Evolutionary conservation across 768 basidiomycete species (phyloP), one percentile per base, ranked within the genome.

Genomic region (Suillus subaureus): DNA sequence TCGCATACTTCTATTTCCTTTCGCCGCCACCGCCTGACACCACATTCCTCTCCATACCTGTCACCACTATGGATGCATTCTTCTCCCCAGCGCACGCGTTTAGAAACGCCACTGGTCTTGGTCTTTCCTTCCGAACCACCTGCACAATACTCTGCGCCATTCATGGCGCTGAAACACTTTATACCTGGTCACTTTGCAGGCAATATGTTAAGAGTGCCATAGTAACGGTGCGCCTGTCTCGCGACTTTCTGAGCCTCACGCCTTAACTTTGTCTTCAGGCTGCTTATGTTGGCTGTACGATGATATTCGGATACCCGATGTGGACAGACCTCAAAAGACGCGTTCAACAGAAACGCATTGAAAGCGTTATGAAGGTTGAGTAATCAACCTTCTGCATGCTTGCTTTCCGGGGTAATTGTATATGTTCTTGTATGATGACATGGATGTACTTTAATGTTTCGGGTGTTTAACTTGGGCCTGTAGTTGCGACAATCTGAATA

Each of bases 341-440:
- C 31, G 84, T 93, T 12, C 89, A 93, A 67, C 76, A 79, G 39
- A 87, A 87, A 18, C 83, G 91, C 3, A 94, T 94, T 51, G 86
- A 91, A 64, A 92, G 91, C 35, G 89, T 94, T 4, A 88, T 91
- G 89, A 94, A 93, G 74, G 84, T 84, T 12, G 78, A 91, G 72
- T 89, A 71, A 73, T 23, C 6, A 11, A 52, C 11, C 16, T 26
- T 26, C 8, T 26, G 9, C 6, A 3, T n/a, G 37, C 56, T 37
- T 39, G 21, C 56, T 39, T 39, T 39, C 15, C 7, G 8, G 35
- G 56, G 8, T 26, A 15, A 57, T 26, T 11, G 57, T 23, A 6
- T 23, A 16, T 39, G 15, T 37, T 37, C 7, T 58, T 33, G 21
- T 55, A 33, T 33, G 11, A 33, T 31, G 31, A 54, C 28, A 54